Evolutionary conservation across 495 filamentous ascomycete genomes (phyloP), one percentile per base, ranked within the genome.

Genomic region (Penicillium manginii): DNA sequence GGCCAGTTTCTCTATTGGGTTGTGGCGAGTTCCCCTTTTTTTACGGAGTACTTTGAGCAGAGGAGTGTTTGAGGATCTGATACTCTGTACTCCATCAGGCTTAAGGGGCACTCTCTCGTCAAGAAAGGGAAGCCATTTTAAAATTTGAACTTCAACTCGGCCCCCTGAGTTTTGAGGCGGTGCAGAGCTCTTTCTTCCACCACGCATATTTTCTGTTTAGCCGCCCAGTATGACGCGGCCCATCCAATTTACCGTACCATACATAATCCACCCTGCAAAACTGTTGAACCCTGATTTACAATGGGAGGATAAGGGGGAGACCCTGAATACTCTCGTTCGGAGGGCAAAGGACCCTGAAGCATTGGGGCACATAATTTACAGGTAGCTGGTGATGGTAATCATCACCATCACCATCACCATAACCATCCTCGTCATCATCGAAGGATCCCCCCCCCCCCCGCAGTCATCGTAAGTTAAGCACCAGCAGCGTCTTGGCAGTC

Each of bases 1-100:
- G 59, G 56, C 42, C 31, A 17, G 5, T 29, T 4, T 32, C 50
- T 31, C 3, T 19, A 57, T 61, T 53, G 26, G 22, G 51, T 5
- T 39, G 23, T 54, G 54, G 54, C 54, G 54, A 35, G 26, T 29
- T 29, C 4, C 26, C 26, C 26, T 8, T 8, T 29, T 29, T 29
- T 29, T 29, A 8, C n/a, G n/a, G n/a, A n/a, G n/a, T n/a, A 29
- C 6, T 29, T 8, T 8, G 9, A 8, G 26, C 26, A 29, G 6
- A 7, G 26, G 26, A 29, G 26, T 29, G 26, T 29, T 8, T 29
- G 26, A 29, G 26, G 26, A 29, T 29, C 26, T 29, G n/a, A n/a
- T 29, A 0, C 6, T 29, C 26, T 29, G 17, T 17, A 46, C 14
- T 17, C 35, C 35, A 29, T 29, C 6, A 29, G 9, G 9, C 26